These are phyloP conservation scores for Wickerhamomyces sp. DNA, from an alignment of 1,139 yeast species.

Conservation along the genomic window DNA sequence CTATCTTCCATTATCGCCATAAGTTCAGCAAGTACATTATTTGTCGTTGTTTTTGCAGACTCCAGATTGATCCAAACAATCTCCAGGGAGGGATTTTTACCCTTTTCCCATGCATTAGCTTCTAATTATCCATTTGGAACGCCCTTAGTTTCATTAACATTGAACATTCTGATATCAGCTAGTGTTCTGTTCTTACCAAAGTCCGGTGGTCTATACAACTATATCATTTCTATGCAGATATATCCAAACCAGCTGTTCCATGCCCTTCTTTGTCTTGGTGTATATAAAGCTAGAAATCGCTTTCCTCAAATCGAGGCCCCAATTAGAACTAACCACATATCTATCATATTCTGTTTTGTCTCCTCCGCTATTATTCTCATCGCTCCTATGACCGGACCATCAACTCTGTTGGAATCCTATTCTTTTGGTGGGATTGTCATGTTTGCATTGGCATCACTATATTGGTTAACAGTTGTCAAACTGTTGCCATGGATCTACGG, in stretches of 20 bases:
- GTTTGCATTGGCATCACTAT: conserved; percentile 25
- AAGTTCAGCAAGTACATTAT: conserved; percentile 57
- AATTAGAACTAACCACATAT: conserved; percentile 32
- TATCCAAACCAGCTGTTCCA: conserved; percentile 50
- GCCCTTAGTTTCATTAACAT: conserved; percentile 40
- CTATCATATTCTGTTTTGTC: conserved; percentile 13
- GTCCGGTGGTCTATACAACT: conserved; percentile 40
- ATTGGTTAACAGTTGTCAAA: conserved; percentile 45
- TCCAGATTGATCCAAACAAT: conserved; percentile 58
- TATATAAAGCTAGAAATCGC: conserved; percentile 42
- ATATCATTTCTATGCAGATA: conserved; percentile 51
- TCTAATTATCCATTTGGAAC: conserved; percentile 55
- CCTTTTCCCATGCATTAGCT: conserved; percentile 47
- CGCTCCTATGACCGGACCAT: conserved; percentile 13
- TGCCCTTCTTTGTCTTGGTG: conserved; percentile 45
- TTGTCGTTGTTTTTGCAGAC: conserved; percentile 55
- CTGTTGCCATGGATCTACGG: conserved; percentile 34
- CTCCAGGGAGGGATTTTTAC: conserved; percentile 56
- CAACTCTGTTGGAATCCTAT: conserved; percentile 8
- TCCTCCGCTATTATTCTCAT: conserved; percentile 11
- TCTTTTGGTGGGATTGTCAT: conserved; percentile 16
- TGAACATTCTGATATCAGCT: conserved; percentile 29
- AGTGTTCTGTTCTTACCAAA: conserved; percentile 30
- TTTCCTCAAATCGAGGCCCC: conserved; percentile 46
- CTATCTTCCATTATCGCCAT: conserved; percentile 51